Evolutionary conservation across 768 basidiomycete species (phyloP), one percentile per base, ranked within the genome.

Genomic region (Russula ochroleuca): DNA sequence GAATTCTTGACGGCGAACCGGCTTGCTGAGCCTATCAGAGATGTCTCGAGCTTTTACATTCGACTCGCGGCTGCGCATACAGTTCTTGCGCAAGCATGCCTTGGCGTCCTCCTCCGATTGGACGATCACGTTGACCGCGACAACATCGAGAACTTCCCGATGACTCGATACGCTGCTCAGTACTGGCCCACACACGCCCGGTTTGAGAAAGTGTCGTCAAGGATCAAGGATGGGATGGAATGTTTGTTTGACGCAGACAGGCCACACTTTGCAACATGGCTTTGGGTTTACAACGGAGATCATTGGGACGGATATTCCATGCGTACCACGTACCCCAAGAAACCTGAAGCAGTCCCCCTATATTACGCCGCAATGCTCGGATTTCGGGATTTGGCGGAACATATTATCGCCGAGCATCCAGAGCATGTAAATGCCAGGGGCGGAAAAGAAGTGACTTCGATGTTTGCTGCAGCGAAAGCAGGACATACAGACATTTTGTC

Each of bases 171-270:
- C 7, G 48, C 58, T 5, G 58, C 35, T 41, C 14, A n/a, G 21
- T 41, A 60, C 25, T 60, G 59, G 59, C 15, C 37, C 17, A 6
- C 25, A 5, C 57, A 58, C n/a, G 57, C 57, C 1, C 33, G 15
- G 3, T 35, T 37, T 17, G 31, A 58, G 45, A 25, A 25, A 19
- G 57, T 38, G 15, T 35, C 47, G 2, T 58, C 57, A 8, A 5
- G 5, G 4, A 23, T 59, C 31, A 35, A 47, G 15, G 51, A 37
- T 1, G 51, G 41, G 33, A 28, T 47, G 31, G 11, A 37, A 35
- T 43, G 40, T 19, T 51, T 61, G 1, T 53, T 61, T 19, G 59
- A 61, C 28, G 13, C 5, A 17, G 51, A 61, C 19, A 53, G 37
- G 19, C 51, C 51, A 25, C 51, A 61, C 13, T 61, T 61, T 21